Evolutionary conservation across 78 protist genomes (phyloP).

Genomic region (Diacronema lutheri): DNA sequence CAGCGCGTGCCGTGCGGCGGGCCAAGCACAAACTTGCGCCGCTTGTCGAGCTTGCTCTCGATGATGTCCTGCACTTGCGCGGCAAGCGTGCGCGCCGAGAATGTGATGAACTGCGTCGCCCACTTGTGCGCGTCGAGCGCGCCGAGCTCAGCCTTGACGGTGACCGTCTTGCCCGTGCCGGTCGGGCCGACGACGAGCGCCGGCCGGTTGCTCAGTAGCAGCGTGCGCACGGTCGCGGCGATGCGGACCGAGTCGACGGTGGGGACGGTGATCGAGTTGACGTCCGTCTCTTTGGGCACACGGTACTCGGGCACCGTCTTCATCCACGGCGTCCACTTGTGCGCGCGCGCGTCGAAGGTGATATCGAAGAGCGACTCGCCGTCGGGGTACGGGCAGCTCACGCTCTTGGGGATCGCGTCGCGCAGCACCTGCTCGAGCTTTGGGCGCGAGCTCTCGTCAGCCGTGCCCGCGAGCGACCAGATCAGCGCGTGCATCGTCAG

Average conservation of each 20-base stretch:
- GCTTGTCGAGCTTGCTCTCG: conserved; percentile 54
- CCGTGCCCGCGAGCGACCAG: conserved; percentile 26
- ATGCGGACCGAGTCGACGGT: conserved; percentile 63
- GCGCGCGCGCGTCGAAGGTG: background rate
- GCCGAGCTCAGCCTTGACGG: conserved; percentile 1
- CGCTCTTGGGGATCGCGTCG: background rate
- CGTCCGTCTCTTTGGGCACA: conserved; percentile 27
- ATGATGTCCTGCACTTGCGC: conserved; percentile 49
- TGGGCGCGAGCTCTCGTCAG: background rate
- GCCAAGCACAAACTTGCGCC: conserved; percentile 58
- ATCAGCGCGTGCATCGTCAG: background rate
- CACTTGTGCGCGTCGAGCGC: background rate
- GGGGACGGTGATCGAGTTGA: conserved; percentile 56
- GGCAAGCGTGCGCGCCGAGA: conserved; percentile 63
- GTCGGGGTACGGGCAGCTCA: conserved; percentile 37
- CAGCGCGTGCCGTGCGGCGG: conserved; percentile 52
- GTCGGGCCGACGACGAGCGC: conserved; percentile 61
- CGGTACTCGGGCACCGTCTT: background rate
- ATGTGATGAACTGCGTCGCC: conserved; percentile 3
- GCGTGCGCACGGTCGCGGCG: conserved; percentile 14
- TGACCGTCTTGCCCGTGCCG: conserved; percentile 74
- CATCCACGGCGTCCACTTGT: conserved; percentile 41
- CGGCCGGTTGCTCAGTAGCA: conserved; percentile 25
- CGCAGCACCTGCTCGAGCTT: background rate
- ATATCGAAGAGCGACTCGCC: conserved; percentile 33